A percentile compares a stretch with the other conserved stretches of the same genome.
Evolutionary conservation across 345 rosid genomes (phyloP).

Genomic region (Eucalyptus cloeziana): DNA sequence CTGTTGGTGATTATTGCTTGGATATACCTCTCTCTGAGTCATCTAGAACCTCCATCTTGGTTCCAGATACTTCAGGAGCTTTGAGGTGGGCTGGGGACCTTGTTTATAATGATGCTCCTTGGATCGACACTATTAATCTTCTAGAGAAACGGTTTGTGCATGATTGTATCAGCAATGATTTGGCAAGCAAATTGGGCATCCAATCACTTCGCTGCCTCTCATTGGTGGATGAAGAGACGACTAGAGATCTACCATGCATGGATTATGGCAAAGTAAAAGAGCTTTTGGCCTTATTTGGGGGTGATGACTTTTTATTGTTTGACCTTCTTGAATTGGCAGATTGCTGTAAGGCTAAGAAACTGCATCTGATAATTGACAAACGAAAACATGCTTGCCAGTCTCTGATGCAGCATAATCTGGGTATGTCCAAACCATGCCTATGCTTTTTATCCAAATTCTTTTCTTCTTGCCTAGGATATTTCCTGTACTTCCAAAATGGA

Average conservation of each 20-base stretch:
- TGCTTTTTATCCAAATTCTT: neutral
- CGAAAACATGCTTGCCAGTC: constrained; percentile 82
- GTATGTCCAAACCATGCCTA: constrained; percentile 13
- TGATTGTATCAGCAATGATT: constrained; percentile 66
- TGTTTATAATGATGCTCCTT: constrained; percentile 93
- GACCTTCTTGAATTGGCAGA: constrained; percentile 97
- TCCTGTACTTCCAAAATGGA: neutral
- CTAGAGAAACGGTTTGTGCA: constrained; percentile 71
- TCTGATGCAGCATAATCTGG: constrained; percentile 85
- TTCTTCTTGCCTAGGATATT: neutral
- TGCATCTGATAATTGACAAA: constrained; percentile 80
- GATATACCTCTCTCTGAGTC: constrained; percentile 43
- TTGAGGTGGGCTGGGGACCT: constrained; percentile 52
- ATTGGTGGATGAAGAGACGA: constrained; percentile 64
- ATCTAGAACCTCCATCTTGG: constrained; percentile 34
- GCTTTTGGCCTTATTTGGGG: constrained; percentile 63
- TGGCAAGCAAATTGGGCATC: constrained; percentile 79
- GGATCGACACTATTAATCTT: constrained; percentile 66
- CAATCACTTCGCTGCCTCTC: constrained; percentile 81
- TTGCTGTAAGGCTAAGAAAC: constrained; percentile 72
- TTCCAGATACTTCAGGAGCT: constrained; percentile 69
- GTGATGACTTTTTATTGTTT: constrained; percentile 70
- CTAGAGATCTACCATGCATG: constrained; percentile 92
- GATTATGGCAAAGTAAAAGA: constrained; percentile 66
- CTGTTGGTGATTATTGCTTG: constrained; percentile 54